Evolutionary conservation across 768 basidiomycete species (phyloP).

Genomic region (Macrolepiota fuliginosa): DNA sequence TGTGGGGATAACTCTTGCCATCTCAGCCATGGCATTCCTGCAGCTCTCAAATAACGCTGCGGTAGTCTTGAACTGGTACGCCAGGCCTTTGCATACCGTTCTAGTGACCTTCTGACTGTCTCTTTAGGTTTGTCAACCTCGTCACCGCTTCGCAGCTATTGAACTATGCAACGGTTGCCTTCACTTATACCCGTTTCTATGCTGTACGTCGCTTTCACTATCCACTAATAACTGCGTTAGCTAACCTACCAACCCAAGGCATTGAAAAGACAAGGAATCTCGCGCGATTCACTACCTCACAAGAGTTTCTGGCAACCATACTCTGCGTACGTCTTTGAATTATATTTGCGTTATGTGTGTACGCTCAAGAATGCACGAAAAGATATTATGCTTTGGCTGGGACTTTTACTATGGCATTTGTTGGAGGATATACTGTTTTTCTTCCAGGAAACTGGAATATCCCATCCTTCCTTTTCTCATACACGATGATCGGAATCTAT

Average conservation of each 20-base stretch:
- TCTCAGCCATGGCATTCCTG: conserved; percentile 42
- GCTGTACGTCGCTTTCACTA: conserved; percentile 25
- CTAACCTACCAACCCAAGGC: conserved; percentile 27
- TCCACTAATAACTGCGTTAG: background rate
- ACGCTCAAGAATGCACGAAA: background rate
- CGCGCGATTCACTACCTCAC: conserved; percentile 42
- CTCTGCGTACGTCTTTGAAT: conserved; percentile 33
- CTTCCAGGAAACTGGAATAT: conserved; percentile 47
- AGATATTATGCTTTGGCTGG: conserved; percentile 46
- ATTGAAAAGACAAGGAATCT: conserved; percentile 41
- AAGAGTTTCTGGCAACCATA: conserved; percentile 50
- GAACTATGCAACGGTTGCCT: conserved; percentile 45
- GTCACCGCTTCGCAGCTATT: conserved; percentile 47
- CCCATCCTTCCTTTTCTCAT: conserved; percentile 48
- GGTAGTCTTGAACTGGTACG: conserved; percentile 46
- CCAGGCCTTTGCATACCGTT: conserved; percentile 15
- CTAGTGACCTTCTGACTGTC: background rate
- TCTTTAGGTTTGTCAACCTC: conserved; percentile 44
- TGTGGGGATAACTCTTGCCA: conserved; percentile 38
- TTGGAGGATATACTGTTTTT: conserved; percentile 50
- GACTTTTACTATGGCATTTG: conserved; percentile 44
- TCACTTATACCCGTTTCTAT: conserved; percentile 48
- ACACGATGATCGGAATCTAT: conserved; percentile 41
- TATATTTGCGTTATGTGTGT: background rate
- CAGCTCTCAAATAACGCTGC: conserved; percentile 48